A percentile compares a stretch with the other conserved stretches of the same genome.
These are phyloP conservation scores for Warburgia ugandensis DNA, from an alignment of 164 flowering plant genomes.

Conservation along the genomic window DNA sequence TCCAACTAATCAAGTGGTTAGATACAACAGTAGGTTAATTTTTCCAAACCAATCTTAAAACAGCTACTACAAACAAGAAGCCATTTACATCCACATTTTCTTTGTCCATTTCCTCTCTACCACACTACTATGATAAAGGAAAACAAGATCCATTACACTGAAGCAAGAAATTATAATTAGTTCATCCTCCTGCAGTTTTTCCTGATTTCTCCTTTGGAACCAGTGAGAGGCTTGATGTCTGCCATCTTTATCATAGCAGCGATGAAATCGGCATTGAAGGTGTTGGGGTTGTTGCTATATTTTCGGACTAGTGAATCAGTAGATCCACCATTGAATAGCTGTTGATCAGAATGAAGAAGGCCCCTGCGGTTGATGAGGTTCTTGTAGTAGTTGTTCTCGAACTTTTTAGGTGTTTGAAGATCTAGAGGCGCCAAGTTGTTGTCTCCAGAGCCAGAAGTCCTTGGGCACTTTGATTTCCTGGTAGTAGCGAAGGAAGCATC, in stretches of 20 bases:
- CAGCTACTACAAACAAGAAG: not conserved
- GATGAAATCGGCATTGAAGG: conserved; percentile 17
- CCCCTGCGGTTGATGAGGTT: conserved; percentile 21
- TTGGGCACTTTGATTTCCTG: conserved; percentile 16
- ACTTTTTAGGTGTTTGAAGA: conserved; percentile 5
- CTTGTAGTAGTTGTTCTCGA: conserved; percentile 20
- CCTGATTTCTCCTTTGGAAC: conserved; percentile 20
- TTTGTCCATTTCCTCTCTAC: too few relatives aligned
- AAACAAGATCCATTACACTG: not conserved
- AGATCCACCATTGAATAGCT: conserved; percentile 20
- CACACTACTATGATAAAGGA: not conserved
- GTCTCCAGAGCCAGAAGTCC: conserved; percentile 13
- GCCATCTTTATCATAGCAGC: conserved; percentile 29
- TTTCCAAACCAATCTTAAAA: too few relatives aligned
- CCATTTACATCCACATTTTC: too few relatives aligned
- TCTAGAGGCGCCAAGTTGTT: conserved; percentile 22
- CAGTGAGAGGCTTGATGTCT: conserved; percentile 23
- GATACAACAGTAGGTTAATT: too few relatives aligned
- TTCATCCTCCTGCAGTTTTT: conserved; percentile 23
- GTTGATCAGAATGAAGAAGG: conserved; percentile 27
- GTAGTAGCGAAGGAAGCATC: conserved; percentile 11
- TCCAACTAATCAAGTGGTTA: too few relatives aligned
- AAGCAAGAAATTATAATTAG: not conserved
- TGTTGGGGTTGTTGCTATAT: conserved; percentile 10
- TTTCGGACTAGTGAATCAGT: conserved; percentile 20